A percentile compares a stretch with the other conserved stretches of the same genome.
These are phyloP conservation scores for Boletus tomentosulus DNA, from an alignment of 768 basidiomycete genomes.

Conservation along the genomic window DNA sequence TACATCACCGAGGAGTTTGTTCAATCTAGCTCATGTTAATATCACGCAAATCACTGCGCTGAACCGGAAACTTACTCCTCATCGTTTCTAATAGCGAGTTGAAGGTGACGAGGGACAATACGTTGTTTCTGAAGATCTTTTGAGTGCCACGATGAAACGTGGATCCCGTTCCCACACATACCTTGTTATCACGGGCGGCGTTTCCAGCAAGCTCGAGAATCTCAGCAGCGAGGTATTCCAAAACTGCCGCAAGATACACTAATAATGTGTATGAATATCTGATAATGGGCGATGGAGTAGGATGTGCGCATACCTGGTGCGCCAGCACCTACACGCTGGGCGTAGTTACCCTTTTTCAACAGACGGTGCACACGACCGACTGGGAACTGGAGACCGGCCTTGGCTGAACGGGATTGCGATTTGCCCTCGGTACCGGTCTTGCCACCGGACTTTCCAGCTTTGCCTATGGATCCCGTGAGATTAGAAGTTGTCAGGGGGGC, in stretches of 20 bases:
- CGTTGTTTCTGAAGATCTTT: conserved; percentile 62
- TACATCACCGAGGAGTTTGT: conserved; percentile 79
- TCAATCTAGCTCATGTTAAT: conserved; percentile 42
- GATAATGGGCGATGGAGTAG: conserved; percentile 9
- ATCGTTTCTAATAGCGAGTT: conserved; percentile 89
- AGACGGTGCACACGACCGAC: conserved; percentile 92
- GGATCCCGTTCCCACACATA: neutral
- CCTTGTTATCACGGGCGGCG: conserved; percentile 47
- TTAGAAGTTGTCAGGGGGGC: conserved; percentile 2
- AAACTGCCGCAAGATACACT: conserved; percentile 89
- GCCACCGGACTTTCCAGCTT: conserved; percentile 49
- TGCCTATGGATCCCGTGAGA: conserved; percentile 31
- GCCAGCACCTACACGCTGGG: conserved; percentile 84
- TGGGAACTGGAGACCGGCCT: conserved; percentile 79
- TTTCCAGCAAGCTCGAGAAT: conserved; percentile 91
- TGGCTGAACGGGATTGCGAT: conserved; percentile 66
- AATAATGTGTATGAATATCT: neutral
- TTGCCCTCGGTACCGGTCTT: conserved; percentile 49
- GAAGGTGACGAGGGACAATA: conserved; percentile 91
- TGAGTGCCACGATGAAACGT: neutral
- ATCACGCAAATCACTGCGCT: neutral
- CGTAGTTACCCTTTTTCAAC: conserved; percentile 84
- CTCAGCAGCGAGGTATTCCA: conserved; percentile 90
- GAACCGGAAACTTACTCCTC: conserved; percentile 54
- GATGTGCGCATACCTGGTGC: conserved; percentile 56